Evolutionary conservation across 176 grass and related monocot genomes (phyloP).

Genomic region (Eragrostis nindensis): DNA sequence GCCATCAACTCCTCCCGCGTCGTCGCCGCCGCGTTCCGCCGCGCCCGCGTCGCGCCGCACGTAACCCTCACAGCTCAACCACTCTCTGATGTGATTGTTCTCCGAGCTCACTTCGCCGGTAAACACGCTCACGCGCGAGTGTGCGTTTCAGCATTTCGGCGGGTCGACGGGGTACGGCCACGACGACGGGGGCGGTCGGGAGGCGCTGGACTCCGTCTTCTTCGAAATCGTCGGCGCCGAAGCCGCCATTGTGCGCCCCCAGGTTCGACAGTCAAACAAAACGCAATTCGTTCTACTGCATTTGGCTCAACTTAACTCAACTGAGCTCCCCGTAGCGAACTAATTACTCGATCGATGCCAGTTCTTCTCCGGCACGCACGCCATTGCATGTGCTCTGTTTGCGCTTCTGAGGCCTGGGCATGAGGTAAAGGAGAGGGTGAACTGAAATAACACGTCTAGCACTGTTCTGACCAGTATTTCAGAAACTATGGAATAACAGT

Average conservation of each 20-base stretch:
- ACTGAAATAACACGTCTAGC: background rate
- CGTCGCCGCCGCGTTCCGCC: conserved; percentile 71
- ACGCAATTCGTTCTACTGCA: too few relatives aligned
- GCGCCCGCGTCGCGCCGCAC: conserved; percentile 70
- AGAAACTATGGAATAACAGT: conserved; percentile 23
- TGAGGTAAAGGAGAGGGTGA: conserved; percentile 50
- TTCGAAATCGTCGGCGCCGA: conserved; percentile 81
- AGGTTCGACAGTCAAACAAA: conserved; percentile 46
- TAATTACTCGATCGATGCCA: conserved; percentile 24
- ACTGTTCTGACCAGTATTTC: conserved; percentile 1
- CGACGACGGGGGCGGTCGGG: conserved; percentile 84
- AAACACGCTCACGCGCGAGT: background rate
- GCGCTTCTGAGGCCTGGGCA: conserved; percentile 81
- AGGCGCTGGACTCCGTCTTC: conserved; percentile 75
- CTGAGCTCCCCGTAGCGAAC: background rate
- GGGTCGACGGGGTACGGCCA: conserved; percentile 94
- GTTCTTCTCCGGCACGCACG: conserved; percentile 96
- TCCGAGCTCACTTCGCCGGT: background rate
- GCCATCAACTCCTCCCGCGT: conserved; percentile 80
- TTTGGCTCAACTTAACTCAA: background rate
- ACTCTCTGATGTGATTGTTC: background rate
- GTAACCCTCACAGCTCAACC: conserved; percentile 41
- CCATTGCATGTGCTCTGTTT: conserved; percentile 89
- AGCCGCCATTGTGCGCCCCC: conserved; percentile 89
- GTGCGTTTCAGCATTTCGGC: conserved; percentile 70